These are phyloP conservation scores for Mycena indigotica DNA, from an alignment of 768 basidiomycete species.

Conservation along the genomic window DNA sequence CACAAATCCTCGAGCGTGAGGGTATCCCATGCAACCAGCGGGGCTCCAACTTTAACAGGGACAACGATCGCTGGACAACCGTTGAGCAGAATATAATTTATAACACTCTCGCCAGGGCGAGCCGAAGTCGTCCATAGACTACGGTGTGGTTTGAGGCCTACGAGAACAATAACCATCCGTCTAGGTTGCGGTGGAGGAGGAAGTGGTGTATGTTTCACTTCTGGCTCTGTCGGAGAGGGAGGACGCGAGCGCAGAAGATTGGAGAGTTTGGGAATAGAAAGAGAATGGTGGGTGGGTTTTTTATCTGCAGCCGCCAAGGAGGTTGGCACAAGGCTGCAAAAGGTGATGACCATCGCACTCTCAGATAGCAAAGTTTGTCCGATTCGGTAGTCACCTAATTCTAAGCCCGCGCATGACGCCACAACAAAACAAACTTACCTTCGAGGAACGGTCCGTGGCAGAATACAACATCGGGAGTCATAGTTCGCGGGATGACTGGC, in stretches of 20 bases:
- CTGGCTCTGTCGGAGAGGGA: conserved; percentile 43
- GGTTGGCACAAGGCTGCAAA: conserved; percentile 37
- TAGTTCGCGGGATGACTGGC: conserved; percentile 60
- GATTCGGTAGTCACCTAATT: conserved; percentile 62
- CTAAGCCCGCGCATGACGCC: no score
- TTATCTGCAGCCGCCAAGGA: conserved; percentile 22
- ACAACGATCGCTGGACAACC: conserved; percentile 63
- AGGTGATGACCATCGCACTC: conserved; percentile 53
- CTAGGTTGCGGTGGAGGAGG: conserved; percentile 49
- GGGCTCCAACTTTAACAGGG: conserved; percentile 60
- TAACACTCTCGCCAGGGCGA: conserved; percentile 62
- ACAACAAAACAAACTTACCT: conserved; percentile 32
- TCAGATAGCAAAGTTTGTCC: conserved; percentile 61
- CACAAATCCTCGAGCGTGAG: conserved; percentile 61
- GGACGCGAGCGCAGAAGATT: conserved; percentile 52
- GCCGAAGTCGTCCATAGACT: conserved; percentile 60
- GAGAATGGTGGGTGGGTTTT: conserved; percentile 16
- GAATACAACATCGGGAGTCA: conserved; percentile 68
- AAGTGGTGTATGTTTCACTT: conserved; percentile 44
- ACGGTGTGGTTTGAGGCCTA: conserved; percentile 65
- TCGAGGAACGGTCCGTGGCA: conserved; percentile 65
- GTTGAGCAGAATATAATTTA: conserved; percentile 62
- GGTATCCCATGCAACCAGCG: conserved; percentile 66
- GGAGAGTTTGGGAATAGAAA: conserved; percentile 40
- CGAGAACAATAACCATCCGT: conserved; percentile 56